A percentile compares a stretch with the other conserved stretches of the same genome.
Evolutionary conservation across 2,329 filamentous ascomycete species (phyloP).

Genomic region (Fusarium guadeloupense): DNA sequence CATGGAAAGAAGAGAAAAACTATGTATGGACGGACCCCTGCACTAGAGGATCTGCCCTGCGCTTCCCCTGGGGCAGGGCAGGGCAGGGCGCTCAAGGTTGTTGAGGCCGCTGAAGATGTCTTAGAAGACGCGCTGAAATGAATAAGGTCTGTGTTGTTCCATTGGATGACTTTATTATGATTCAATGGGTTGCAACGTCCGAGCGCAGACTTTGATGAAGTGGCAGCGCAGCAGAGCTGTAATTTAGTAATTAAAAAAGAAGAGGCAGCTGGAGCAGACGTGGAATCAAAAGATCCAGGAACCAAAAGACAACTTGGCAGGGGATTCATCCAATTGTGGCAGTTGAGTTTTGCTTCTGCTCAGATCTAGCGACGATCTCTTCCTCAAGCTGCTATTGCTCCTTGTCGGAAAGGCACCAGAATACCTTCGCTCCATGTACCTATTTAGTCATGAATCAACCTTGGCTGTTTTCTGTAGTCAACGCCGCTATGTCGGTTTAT

Average conservation of each 20-base stretch:
- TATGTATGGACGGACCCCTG: conserved; percentile 12
- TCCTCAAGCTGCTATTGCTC: conserved; percentile 10
- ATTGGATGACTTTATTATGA: conserved; percentile 7
- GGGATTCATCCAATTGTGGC: conserved; percentile 17
- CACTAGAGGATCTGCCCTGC: conserved; percentile 33
- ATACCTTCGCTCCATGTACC: not conserved
- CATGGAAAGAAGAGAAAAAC: not conserved
- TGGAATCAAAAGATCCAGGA: not conserved
- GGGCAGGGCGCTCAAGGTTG: conserved; percentile 26
- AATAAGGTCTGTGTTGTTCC: conserved; percentile 24
- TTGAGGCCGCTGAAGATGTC: conserved; percentile 34
- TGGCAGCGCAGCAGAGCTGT: not conserved
- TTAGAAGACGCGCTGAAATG: conserved; percentile 6
- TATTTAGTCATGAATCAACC: not conserved
- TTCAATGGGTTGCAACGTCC: conserved; percentile 21
- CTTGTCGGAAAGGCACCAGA: conserved; percentile 7
- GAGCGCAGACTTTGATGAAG: conserved; percentile 15
- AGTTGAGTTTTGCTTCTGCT: conserved; percentile 13
- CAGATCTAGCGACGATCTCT: conserved; percentile 33
- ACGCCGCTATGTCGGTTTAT: conserved; percentile 3
- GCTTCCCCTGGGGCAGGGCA: not conserved
- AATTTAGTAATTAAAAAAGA: not conserved
- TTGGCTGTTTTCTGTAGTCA: conserved; percentile 4
- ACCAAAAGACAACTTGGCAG: conserved; percentile 5
- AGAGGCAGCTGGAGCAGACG: no score